Base-by-base conservation (phyloP, 805 yeast genomes). In the Candida orba region DNA sequence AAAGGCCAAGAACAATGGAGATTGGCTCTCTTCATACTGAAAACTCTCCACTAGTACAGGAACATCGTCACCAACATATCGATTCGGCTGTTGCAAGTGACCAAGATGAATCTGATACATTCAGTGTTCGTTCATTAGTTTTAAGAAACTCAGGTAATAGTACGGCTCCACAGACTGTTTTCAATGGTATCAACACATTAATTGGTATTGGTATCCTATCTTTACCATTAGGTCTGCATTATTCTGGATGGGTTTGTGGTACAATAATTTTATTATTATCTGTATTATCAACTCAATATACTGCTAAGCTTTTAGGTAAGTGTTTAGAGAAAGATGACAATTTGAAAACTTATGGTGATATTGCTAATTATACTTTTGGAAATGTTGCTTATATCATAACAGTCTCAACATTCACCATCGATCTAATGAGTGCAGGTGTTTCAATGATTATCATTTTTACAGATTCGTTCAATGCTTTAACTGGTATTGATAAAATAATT, bases 171-270 rank as follows among this genome's bases (percentile, higher is more conserved):
- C 95, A 84, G 58, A 84, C 95, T 0, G 66, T 82, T 6, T 83
- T 84, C 68, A 85, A 85, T 53, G 80, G 90, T 1, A 79, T 84
- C 39, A 85, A 85, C 57, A 84, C 84, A 0, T 64, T 85, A 25
- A 78, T 85, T 50, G 95, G 95, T 0, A 75, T 85, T 33, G 93
- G 91, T 2, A 68, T 85, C 40, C 67, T 85, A 36, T 81, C 93
- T 0, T 66, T 85, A 39, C 90, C 95, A 0, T 66, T 79, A 48
- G 95, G 84, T 2, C 62, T 85, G 43, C 72, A 69, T 50, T 69
- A 79, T 37, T 71, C 89, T 1, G 95, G 95, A 4, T 78, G 88
- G 82, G 52, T 78, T 2, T 44, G 65, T 9, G 86, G 86, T 0
- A 43, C 70, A 0, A 20, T 69, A 1, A 52, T 72, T 8, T 53